Conservation (phyloP, 768 basidiomycete species). For the Suillus occidentalis region DNA sequence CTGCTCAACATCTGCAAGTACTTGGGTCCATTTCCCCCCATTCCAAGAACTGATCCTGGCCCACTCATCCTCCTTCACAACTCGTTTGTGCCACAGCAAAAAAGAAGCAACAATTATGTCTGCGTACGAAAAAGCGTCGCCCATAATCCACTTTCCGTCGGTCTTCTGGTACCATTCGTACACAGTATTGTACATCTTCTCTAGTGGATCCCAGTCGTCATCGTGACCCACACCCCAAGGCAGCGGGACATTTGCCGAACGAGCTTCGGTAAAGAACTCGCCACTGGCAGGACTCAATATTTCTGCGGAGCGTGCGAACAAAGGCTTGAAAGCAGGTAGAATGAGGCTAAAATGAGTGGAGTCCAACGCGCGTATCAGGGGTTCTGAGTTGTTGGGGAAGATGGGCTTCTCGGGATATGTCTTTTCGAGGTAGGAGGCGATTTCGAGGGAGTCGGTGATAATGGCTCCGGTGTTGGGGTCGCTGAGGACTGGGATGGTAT, state of each 20-base stretch:
- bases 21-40: background rate
- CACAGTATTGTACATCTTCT: background rate
- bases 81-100: background rate
- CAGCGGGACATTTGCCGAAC: background rate
- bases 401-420: background rate
- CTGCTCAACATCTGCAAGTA: background rate
- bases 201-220: background rate
- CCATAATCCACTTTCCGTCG: background rate
- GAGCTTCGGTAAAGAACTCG: background rate
- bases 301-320: background rate
- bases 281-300: background rate
- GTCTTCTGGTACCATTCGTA: background rate
- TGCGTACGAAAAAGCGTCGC: background rate
- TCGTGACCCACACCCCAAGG: background rate
- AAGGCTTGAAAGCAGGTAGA: background rate
- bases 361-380: background rate
- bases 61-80: background rate
- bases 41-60: background rate
- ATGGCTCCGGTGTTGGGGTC: background rate
- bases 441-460: background rate
- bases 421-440: background rate
- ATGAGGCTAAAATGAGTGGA: background rate
- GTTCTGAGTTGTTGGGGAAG: background rate
- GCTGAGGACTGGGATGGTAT: background rate
- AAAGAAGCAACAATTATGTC: background rate